Evolutionary conservation across 306 rosid genomes (phyloP), one percentile per base, ranked within the genome.

Genomic region (Begonia loranthoides): DNA sequence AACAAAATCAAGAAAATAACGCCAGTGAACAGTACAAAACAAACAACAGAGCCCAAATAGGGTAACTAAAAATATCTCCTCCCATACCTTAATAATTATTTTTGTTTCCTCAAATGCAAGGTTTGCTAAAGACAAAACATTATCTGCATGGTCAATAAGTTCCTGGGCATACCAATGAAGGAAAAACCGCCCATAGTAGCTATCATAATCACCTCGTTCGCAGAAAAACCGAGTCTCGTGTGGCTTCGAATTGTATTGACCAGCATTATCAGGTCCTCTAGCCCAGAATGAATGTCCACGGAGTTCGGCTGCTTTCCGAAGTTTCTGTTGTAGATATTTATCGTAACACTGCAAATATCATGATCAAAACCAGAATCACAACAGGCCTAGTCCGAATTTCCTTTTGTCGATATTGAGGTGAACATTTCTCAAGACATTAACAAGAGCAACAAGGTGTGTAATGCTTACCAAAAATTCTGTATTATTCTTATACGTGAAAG

Each of bases 201-300:
- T 90, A 75, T 78, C 95, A n/a, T 90, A 90, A 66, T 86, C 99
- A 54, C 99, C 99, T 17, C 86, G 75, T 48, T 86, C 99, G 66
- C 99, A 80, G 70, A 90, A 90, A 81, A 90, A 90, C 50, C 87
- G 95, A 59, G 95, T 79, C 66, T 85, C 97, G 57, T 85, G 90
- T 13, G 97, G 95, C 80, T 73, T 73, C 55, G 97, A 90, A 64
- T 85, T 90, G 68, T 90, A 90, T 54, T 72, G 73, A 50, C 95
- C 97, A 39, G 92, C 87, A 76, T 90, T 90, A 63, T 85, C 94
- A 62, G 97, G 97, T 65, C 87, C 95, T 71, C 84, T 82, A 36
- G 79, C 97, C 97, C 97, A 90, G 55, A 78, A 85, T 54, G 94
- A 64, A 65, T 90, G 95, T 54, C 97, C 97, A 14, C 94, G 95